These are phyloP conservation scores for Metschnikowia corniflorae DNA, from an alignment of 805 yeast species.

Conservation along the genomic window DNA sequence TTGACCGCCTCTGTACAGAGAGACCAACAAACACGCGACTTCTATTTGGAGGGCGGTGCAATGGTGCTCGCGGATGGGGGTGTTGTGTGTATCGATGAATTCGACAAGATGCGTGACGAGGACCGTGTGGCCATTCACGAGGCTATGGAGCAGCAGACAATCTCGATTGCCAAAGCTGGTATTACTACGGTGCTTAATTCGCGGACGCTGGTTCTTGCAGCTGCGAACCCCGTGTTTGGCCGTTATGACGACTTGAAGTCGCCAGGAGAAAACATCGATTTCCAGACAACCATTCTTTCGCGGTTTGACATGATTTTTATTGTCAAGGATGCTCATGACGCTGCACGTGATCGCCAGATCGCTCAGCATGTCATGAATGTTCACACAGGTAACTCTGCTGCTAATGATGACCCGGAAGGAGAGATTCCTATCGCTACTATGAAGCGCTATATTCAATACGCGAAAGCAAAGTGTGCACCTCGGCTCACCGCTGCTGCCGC, in stretches of 20 bases:
- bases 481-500: constrained; percentile 84
- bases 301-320: constrained; percentile 98
- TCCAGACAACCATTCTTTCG: constrained; percentile 93
- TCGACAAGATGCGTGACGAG: constrained; percentile 98
- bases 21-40: constrained; percentile 83
- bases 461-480: constrained; percentile 90
- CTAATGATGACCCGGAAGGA: constrained; percentile 53
- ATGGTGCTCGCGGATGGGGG: constrained; percentile 99
- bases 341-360: constrained; percentile 76
- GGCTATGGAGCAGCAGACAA: constrained; percentile 99
- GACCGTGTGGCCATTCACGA: constrained; percentile 98
- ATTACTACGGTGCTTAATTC: constrained; percentile 95
- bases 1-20: constrained; percentile 96
- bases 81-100: constrained; percentile 98
- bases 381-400: constrained; percentile 70
- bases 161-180: constrained; percentile 98
- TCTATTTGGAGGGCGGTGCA: constrained; percentile 98
- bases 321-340: constrained; percentile 92
- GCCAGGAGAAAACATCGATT: constrained; percentile 97
- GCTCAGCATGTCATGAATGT: constrained; percentile 95
- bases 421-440: constrained; percentile 87
- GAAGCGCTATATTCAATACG: constrained; percentile 90
- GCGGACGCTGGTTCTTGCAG: constrained; percentile 93
- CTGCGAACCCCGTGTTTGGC: constrained; percentile 97
- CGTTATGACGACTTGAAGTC: constrained; percentile 93